Evolutionary conservation across 1,284 basidiomycete genomes (phyloP).

Genomic region (Leccinum pallidistipes): DNA sequence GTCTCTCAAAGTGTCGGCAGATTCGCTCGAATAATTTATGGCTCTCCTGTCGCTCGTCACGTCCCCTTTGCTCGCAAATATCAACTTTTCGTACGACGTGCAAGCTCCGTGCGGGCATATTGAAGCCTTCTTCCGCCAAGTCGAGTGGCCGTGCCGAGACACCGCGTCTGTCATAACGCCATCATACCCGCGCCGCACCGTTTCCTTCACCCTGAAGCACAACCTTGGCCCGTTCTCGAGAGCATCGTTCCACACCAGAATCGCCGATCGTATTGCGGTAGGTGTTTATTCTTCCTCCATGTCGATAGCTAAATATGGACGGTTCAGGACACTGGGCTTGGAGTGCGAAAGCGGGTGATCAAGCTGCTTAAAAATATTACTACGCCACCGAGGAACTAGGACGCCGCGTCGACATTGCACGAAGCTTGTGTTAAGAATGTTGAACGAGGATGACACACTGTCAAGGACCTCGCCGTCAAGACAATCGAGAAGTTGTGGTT

Average conservation of each 20-base stretch:
- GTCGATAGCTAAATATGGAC: background rate
- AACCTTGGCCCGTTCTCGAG: constrained; percentile 22
- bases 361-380: constrained; percentile 89
- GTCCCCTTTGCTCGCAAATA: constrained; percentile 21
- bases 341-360: constrained; percentile 93
- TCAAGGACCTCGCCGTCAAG: constrained; percentile 90
- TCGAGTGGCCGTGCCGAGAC: constrained; percentile 18
- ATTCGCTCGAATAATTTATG: constrained; percentile 31
- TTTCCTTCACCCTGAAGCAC: constrained; percentile 33
- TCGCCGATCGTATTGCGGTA: constrained; percentile 87
- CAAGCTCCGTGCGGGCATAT: constrained; percentile 26
- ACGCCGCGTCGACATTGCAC: constrained; percentile 76
- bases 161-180: background rate
- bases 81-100: constrained; percentile 30
- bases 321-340: constrained; percentile 83
- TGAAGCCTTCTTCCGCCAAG: constrained; percentile 26
- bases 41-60: constrained; percentile 26
- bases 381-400: constrained; percentile 55
- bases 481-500: constrained; percentile 93
- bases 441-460: constrained; percentile 84
- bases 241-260: constrained; percentile 52
- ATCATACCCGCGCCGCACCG: background rate
- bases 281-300: constrained; percentile 26
- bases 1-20: constrained; percentile 23
- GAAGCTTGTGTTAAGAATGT: constrained; percentile 79